Evolutionary conservation across 768 basidiomycete species (phyloP).

Genomic region (Russula olivacea): DNA sequence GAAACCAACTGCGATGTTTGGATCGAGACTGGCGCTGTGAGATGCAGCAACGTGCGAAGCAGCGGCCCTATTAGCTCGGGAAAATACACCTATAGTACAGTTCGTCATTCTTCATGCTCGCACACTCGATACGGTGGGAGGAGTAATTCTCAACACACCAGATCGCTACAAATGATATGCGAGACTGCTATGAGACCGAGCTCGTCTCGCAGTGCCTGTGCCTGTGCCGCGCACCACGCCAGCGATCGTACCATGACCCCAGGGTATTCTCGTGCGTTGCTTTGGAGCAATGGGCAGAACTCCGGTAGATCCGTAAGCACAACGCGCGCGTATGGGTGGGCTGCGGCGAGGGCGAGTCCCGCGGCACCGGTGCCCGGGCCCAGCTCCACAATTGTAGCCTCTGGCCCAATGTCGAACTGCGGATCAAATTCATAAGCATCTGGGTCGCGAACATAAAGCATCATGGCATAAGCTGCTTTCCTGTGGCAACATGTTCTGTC

Average conservation of each 20-base stretch:
- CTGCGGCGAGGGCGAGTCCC: conserved; percentile 34
- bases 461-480: conserved; percentile 68
- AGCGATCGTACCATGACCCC: conserved; percentile 49
- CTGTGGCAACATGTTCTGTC: conserved; percentile 33
- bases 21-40: conserved; percentile 40
- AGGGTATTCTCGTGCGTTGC: conserved; percentile 31
- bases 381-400: conserved; percentile 56
- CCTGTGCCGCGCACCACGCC: conserved; percentile 54
- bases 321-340: conserved; percentile 29
- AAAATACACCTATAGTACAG: conserved; percentile 67
- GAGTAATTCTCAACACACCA: conserved; percentile 48
- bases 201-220: conserved; percentile 36
- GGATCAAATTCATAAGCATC: conserved; percentile 47
- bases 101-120: conserved; percentile 1
- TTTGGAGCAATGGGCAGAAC: conserved; percentile 49
- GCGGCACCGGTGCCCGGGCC: conserved; percentile 75
- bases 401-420: conserved; percentile 36
- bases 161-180: conserved; percentile 78
- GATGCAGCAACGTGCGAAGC: conserved; percentile 63
- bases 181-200: conserved; percentile 38
- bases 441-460: conserved; percentile 45
- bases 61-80: conserved; percentile 75
- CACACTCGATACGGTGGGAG: not conserved
- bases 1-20: not conserved
- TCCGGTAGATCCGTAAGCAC: conserved; percentile 73